phyloP scores from a whole-genome alignment of 768 basidiomycete species.

The Lactifluus volemus region DNA sequence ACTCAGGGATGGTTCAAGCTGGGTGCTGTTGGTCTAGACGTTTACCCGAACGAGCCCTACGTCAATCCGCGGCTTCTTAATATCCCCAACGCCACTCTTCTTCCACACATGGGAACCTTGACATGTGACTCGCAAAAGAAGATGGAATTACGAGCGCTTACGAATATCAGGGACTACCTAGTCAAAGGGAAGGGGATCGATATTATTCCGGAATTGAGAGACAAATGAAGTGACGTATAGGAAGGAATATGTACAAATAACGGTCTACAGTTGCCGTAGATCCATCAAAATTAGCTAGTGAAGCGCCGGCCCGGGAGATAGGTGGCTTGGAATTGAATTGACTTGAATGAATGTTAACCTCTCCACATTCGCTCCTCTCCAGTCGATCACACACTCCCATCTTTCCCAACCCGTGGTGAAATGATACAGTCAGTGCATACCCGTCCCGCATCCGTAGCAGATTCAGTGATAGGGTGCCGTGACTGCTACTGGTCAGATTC shows the following conservation, averaged over 20 bases:
- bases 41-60: slow-evolving; percentile 76
- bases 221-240: slow-evolving; percentile 4
- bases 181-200: slow-evolving; percentile 55
- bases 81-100: slow-evolving; percentile 75
- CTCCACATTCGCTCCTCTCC: too few species aligned
- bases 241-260: background rate
- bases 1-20: slow-evolving; percentile 37
- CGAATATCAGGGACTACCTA: slow-evolving; percentile 66
- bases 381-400: too few species aligned
- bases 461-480: background rate
- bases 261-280: too few species aligned
- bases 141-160: slow-evolving; percentile 83
- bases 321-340: too few species aligned
- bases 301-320: background rate
- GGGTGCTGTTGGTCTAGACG: slow-evolving; percentile 74
- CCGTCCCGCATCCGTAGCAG: slow-evolving; percentile 14
- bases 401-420: background rate
- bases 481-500: slow-evolving; percentile 6
- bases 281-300: background rate
- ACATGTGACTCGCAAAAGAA: slow-evolving; percentile 69
- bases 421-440: slow-evolving; percentile 12
- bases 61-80: slow-evolving; percentile 71
- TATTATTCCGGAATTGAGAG: slow-evolving; percentile 48
- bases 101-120: slow-evolving; percentile 91
- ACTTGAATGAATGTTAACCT: too few species aligned